phyloP scores from a whole-genome alignment of 352 stramenopile genomes.

The Paralagenidium karlingii region DNA sequence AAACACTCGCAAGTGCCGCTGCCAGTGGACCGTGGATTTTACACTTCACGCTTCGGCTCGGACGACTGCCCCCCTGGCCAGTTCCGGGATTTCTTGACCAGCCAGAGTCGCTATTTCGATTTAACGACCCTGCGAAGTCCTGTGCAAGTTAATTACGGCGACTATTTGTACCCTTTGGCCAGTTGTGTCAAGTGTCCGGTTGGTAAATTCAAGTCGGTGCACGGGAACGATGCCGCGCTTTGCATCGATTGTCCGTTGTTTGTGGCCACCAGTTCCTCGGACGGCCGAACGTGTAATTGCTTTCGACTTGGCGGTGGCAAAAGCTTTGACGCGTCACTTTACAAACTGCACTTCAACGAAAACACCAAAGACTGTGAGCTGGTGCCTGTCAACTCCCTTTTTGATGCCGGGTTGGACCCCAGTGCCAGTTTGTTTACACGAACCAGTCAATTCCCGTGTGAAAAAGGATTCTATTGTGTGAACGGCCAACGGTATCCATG shows the following conservation, averaged over 20 bases:
- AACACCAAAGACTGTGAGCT: slow-evolving; percentile 13
- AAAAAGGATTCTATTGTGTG: slow-evolving; percentile 45
- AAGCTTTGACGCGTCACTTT: slow-evolving; percentile 11
- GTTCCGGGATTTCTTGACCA: slow-evolving; percentile 14
- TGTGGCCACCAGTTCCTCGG: slow-evolving; percentile 19
- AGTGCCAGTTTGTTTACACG: slow-evolving; percentile 24
- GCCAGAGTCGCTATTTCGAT: slow-evolving; percentile 18
- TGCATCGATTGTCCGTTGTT: slow-evolving; percentile 36
- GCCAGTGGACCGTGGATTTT: slow-evolving; percentile 18
- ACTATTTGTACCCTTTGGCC: slow-evolving; percentile 32
- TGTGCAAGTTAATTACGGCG: slow-evolving; percentile 45
- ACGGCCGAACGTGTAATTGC: slow-evolving; percentile 43
- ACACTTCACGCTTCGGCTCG: slow-evolving; percentile 24
- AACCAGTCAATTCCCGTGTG: slow-evolving; percentile 32
- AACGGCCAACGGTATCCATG: slow-evolving; percentile 35
- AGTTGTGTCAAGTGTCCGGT: slow-evolving; percentile 42
- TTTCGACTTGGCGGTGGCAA: slow-evolving; percentile 37
- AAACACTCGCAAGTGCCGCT: slow-evolving; percentile 7
- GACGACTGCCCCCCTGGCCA: slow-evolving; percentile 22
- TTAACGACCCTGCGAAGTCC: slow-evolving; percentile 24
- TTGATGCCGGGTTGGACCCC: too few species aligned
- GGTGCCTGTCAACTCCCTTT: too few species aligned
- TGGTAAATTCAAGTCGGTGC: slow-evolving; percentile 51
- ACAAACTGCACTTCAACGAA: slow-evolving; percentile 24
- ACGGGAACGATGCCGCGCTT: slow-evolving; percentile 27